Evolutionary conservation across 768 basidiomycete species (phyloP).

Genomic region (Russula foetens): DNA sequence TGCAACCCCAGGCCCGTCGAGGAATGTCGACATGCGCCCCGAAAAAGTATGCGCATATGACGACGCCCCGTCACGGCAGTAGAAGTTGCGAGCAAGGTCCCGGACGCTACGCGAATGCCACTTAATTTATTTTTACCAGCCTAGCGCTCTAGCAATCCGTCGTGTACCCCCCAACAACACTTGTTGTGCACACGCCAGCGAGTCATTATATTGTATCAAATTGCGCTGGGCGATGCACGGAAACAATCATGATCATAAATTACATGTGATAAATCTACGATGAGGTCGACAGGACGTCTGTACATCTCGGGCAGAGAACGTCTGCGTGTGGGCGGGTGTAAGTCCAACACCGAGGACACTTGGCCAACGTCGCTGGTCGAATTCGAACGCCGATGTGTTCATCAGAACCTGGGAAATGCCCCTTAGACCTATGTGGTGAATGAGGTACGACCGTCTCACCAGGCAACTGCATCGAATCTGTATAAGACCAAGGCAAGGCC

Average conservation of each 20-base stretch:
- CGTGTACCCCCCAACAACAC: background rate
- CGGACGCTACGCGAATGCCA: background rate
- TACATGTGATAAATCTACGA: conserved; percentile 7
- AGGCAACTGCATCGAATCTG: conserved; percentile 34
- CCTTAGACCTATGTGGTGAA: background rate
- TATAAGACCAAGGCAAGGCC: conserved; percentile 44
- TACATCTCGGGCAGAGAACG: conserved; percentile 60
- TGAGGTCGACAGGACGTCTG: conserved; percentile 21
- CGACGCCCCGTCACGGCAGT: conserved; percentile 5
- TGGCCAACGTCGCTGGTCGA: conserved; percentile 50
- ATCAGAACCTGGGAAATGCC: conserved; percentile 17
- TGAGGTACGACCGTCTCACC: conserved; percentile 30
- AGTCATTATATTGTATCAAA: background rate
- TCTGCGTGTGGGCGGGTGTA: conserved; percentile 46
- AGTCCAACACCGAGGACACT: conserved; percentile 93
- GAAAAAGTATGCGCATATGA: conserved; percentile 13
- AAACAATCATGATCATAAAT: conserved; percentile 1
- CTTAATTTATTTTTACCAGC: conserved; percentile 5
- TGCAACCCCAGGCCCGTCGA: background rate
- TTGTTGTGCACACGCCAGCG: background rate
- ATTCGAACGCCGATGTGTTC: conserved; percentile 40
- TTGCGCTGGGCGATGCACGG: background rate
- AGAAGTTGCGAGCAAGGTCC: background rate
- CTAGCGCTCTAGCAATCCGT: background rate
- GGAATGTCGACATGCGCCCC: conserved; percentile 6